Conservation (phyloP, 495 filamentous ascomycete species). For the Tricharina praecox region DNA sequence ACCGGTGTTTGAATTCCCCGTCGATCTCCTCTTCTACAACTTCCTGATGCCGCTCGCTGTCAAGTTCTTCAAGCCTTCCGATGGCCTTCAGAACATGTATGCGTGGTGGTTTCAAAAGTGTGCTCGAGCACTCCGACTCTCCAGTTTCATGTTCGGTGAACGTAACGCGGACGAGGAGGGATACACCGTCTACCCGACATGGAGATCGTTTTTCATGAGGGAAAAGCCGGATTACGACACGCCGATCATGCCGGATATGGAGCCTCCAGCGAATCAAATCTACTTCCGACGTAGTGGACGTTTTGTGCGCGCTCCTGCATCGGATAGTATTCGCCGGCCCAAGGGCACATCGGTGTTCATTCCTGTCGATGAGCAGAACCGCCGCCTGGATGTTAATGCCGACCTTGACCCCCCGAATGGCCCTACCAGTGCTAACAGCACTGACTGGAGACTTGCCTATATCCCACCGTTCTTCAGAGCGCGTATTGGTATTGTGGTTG, state of each 20-base stretch:
- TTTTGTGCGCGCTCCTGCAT: slow-evolving; percentile 78
- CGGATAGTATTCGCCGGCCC: slow-evolving; percentile 82
- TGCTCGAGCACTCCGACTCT: slow-evolving; percentile 60
- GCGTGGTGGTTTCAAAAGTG: slow-evolving; percentile 92
- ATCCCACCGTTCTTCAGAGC: slow-evolving; percentile 70
- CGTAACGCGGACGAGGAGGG: slow-evolving; percentile 70
- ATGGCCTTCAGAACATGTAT: slow-evolving; percentile 68
- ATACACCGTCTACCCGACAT: slow-evolving; percentile 37
- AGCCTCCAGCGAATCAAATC: slow-evolving; percentile 27
- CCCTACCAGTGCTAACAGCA: slow-evolving; percentile 42
- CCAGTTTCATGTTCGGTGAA: slow-evolving; percentile 84
- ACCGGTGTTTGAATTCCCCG: slow-evolving; percentile 81
- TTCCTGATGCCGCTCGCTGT: slow-evolving; percentile 79
- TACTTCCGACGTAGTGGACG: slow-evolving; percentile 56
- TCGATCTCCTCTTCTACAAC: slow-evolving; percentile 91
- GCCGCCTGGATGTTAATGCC: slow-evolving; percentile 37
- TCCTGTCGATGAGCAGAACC: slow-evolving; percentile 55
- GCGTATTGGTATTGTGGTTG: slow-evolving; percentile 68
- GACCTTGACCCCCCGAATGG: slow-evolving; percentile 33
- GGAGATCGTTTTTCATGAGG: slow-evolving; percentile 28
- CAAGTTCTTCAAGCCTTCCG: slow-evolving; percentile 64
- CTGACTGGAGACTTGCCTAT: slow-evolving; percentile 67
- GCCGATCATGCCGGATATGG: slow-evolving; percentile 31
- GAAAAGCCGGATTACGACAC: slow-evolving; percentile 36
- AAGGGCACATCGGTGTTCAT: slow-evolving; percentile 69